These are phyloP conservation scores for Trichoderma hamatum DNA, from an alignment of 2,329 filamentous ascomycete species.

Conservation along the genomic window DNA sequence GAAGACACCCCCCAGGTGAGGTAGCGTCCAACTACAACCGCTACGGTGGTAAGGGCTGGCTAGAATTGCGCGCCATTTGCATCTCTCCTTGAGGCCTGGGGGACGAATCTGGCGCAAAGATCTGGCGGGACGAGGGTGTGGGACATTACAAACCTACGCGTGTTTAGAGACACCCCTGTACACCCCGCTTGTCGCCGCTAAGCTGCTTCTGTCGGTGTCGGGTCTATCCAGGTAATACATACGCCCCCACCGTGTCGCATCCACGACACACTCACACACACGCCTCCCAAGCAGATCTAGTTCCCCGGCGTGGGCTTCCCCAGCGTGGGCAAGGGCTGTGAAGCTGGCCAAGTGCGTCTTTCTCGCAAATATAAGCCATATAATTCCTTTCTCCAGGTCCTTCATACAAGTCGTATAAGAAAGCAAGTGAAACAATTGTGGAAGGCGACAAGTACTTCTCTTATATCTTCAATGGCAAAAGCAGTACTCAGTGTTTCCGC, in stretches of 20 bases:
- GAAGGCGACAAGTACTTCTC: neutral
- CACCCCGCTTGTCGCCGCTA: too few species aligned
- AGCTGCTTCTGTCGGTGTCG: too few species aligned
- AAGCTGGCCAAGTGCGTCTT: too few species aligned
- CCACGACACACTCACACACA: too few species aligned
- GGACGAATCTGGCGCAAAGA: neutral
- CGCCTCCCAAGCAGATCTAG: too few species aligned
- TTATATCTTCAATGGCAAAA: neutral
- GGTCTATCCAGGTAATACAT: too few species aligned
- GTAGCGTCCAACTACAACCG: conserved; percentile 14
- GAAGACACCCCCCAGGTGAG: conserved; percentile 2
- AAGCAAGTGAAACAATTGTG: neutral
- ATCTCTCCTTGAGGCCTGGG: neutral
- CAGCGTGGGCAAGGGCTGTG: too few species aligned
- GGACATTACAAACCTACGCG: neutral
- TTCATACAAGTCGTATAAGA: neutral
- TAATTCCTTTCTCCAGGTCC: neutral
- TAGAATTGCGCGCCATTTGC: neutral
- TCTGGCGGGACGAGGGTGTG: neutral
- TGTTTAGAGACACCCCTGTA: too few species aligned
- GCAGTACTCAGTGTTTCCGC: neutral
- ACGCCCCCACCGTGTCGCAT: too few species aligned
- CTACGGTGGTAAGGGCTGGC: conserved; percentile 7
- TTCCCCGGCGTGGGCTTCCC: too few species aligned
- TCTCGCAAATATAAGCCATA: neutral